Conservation (phyloP, 2,329 filamentous ascomycete species). For the Neofusicoccum laricinum region DNA sequence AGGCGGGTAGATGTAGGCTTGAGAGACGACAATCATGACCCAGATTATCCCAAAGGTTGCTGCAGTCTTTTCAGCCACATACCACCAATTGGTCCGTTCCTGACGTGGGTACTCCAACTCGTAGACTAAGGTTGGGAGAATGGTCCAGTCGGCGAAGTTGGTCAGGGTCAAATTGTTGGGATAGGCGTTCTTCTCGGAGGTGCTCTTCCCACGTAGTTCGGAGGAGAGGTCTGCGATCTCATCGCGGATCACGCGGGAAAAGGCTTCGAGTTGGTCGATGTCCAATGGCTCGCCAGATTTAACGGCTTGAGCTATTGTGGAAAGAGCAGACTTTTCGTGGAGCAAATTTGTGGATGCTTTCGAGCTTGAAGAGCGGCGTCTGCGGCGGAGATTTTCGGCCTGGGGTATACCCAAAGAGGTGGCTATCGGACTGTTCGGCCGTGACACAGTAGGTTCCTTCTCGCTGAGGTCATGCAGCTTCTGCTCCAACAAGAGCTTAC, state of each 20-base stretch:
- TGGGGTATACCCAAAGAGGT: conserved; percentile 5
- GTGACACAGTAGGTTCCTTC: conserved; percentile 39
- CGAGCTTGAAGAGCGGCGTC: conserved; percentile 34
- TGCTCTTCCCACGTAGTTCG: conserved; percentile 64
- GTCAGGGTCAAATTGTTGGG: conserved; percentile 64
- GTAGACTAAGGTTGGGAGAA: conserved; percentile 74
- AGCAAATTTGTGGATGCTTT: conserved; percentile 43
- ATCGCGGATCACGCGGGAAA: conserved; percentile 63
- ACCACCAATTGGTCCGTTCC: conserved; percentile 68
- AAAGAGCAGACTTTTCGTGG: conserved; percentile 55
- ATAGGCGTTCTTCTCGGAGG: conserved; percentile 52
- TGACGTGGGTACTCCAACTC: conserved; percentile 75
- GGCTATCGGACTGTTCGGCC: conserved; percentile 8
- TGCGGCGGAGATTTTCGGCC: conserved; percentile 11
- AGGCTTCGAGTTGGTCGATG: conserved; percentile 59
- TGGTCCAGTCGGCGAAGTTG: conserved; percentile 71
- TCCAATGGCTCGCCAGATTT: conserved; percentile 60
- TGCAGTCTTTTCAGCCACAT: conserved; percentile 68
- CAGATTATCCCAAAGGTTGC: conserved; percentile 71
- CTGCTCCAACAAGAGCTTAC: conserved; percentile 40
- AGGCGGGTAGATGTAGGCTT: conserved; percentile 74
- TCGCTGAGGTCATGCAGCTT: conserved; percentile 59
- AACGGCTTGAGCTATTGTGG: conserved; percentile 60
- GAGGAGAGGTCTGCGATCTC: conserved; percentile 64
- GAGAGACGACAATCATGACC: conserved; percentile 76